These are phyloP conservation scores for Hyaloscypha finlandica DNA, from an alignment of 495 filamentous ascomycete species.

Conservation along the genomic window DNA sequence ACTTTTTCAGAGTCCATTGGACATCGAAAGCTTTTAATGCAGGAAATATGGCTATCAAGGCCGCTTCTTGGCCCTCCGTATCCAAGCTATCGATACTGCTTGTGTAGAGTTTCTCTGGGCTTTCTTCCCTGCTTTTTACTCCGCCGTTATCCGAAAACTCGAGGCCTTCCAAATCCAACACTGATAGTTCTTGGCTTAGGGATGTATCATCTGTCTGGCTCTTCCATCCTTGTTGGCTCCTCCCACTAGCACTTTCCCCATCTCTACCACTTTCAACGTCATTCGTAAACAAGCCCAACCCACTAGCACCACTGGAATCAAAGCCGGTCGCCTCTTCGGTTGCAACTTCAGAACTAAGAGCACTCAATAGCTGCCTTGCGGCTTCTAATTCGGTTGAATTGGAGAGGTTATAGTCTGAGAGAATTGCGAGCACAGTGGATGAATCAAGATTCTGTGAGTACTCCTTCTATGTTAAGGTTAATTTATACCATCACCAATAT, in stretches of 20 bases:
- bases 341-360: conserved; percentile 58
- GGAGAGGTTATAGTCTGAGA: conserved; percentile 62
- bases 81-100: conserved; percentile 47
- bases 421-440: conserved; percentile 65
- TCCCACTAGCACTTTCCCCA: conserved; percentile 24
- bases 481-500: neutral
- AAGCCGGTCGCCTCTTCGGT: conserved; percentile 71
- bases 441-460: conserved; percentile 48
- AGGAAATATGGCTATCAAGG: conserved; percentile 71
- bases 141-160: conserved; percentile 20
- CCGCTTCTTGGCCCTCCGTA: conserved; percentile 55
- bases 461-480: conserved; percentile 14
- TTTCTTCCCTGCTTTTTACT: conserved; percentile 16
- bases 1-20: conserved; percentile 63
- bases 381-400: conserved; percentile 48
- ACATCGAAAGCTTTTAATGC: conserved; percentile 64
- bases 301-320: conserved; percentile 73
- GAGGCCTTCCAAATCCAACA: conserved; percentile 36
- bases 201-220: conserved; percentile 26
- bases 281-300: conserved; percentile 21
- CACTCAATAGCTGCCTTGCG: conserved; percentile 56
- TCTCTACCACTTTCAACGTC: conserved; percentile 26
- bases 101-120: conserved; percentile 11
- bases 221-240: conserved; percentile 26
- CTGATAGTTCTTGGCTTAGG: conserved; percentile 21